Percentiles rank a stretch among this genome's conserved stretches.
phyloP scores from a whole-genome alignment of 345 rosid species.

The Cardamine occulta region DNA sequence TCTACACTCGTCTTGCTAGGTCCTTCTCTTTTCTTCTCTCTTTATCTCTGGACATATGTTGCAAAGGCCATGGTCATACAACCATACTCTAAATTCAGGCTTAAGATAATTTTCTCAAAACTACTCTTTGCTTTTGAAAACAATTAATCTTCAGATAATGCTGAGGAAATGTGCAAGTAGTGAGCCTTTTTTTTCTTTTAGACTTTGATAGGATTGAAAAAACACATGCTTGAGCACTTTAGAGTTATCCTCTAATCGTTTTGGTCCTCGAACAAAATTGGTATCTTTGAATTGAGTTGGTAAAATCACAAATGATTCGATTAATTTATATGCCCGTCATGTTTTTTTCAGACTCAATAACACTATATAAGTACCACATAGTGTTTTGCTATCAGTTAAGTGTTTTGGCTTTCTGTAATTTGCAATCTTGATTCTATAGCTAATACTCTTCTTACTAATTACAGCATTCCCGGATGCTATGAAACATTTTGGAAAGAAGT shows the following conservation, averaged over 20 bases:
- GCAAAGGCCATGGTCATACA: neutral
- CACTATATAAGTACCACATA: neutral
- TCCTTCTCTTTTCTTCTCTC: slow-evolving; percentile 24
- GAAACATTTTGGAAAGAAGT: slow-evolving; percentile 66
- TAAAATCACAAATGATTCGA: neutral
- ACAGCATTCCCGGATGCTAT: slow-evolving; percentile 55
- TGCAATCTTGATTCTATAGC: slow-evolving; percentile 14
- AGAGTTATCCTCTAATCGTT: neutral
- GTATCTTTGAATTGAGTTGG: neutral
- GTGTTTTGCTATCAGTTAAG: neutral
- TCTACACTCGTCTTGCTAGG: slow-evolving; percentile 83
- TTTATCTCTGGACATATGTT: neutral
- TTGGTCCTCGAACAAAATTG: neutral
- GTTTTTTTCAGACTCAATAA: neutral
- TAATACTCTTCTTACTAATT: slow-evolving; percentile 22
- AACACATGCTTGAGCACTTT: neutral
- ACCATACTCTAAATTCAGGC: neutral
- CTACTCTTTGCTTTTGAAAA: no score
- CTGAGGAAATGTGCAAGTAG: neutral
- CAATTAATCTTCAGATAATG: no score
- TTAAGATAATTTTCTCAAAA: neutral
- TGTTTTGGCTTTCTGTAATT: neutral
- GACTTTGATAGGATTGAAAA: slow-evolving; percentile 12
- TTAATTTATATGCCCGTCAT: neutral
- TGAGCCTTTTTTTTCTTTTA: neutral